Evolutionary conservation across 352 stramenopile genomes (phyloP).

Genomic region (Stramenopiles sp.): DNA sequence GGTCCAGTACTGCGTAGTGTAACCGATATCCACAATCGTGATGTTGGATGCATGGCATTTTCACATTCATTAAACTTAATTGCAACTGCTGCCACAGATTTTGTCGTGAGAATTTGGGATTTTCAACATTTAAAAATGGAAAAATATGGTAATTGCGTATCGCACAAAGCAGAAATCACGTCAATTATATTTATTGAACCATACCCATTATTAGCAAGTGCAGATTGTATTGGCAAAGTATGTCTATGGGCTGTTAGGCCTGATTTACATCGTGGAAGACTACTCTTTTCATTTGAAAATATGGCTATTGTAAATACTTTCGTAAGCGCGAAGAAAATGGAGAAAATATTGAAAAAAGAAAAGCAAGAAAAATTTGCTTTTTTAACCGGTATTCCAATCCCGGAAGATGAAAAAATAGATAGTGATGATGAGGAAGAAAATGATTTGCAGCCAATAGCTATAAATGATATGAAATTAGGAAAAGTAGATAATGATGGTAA

Average conservation of each 20-base stretch:
- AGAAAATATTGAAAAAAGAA: background rate
- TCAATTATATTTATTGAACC: constrained; percentile 41
- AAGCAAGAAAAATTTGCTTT: background rate
- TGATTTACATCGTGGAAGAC: background rate
- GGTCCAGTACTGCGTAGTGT: background rate
- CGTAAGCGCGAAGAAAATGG: background rate
- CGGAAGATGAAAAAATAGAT: background rate
- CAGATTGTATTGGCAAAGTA: constrained; percentile 26
- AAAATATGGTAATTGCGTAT: constrained; percentile 16
- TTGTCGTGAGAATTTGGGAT: constrained; percentile 40
- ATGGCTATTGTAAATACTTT: background rate
- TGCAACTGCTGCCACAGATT: constrained; percentile 29
- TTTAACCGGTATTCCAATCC: background rate
- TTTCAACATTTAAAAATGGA: constrained; percentile 41
- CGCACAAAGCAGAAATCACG: constrained; percentile 22
- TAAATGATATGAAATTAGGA: background rate
- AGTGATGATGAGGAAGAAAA: background rate
- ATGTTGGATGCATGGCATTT: background rate
- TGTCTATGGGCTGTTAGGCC: background rate
- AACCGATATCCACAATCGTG: background rate
- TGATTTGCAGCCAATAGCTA: background rate
- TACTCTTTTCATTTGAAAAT: background rate
- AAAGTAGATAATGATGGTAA: background rate
- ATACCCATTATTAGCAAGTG: constrained; percentile 35
- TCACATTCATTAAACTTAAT: constrained; percentile 28